These are phyloP conservation scores for Metschnikowia rubicola DNA, from an alignment of 805 yeast genomes.

Conservation along the genomic window DNA sequence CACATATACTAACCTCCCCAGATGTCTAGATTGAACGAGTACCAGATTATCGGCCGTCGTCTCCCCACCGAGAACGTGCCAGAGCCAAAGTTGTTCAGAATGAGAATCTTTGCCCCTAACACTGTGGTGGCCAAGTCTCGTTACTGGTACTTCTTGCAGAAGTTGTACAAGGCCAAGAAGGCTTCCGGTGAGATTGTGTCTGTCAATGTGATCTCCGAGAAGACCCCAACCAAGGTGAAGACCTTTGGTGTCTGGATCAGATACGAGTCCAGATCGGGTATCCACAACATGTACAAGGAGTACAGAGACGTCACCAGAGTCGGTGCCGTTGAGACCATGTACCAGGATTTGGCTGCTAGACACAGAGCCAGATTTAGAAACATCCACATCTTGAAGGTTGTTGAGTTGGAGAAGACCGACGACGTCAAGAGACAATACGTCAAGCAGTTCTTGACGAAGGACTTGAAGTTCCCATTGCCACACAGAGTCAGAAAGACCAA, in stretches of 20 bases:
- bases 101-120: conserved; percentile 99
- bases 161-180: conserved; percentile 98
- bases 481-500: conserved; percentile 95
- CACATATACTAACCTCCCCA: conserved; percentile 15
- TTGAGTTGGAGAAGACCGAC: conserved; percentile 94
- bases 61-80: conserved; percentile 98
- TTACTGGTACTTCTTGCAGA: conserved; percentile 99
- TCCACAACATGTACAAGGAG: conserved; percentile 99
- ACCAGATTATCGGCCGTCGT: conserved; percentile 99
- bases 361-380: conserved; percentile 99
- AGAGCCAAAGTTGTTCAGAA: conserved; percentile 99
- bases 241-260: conserved; percentile 99
- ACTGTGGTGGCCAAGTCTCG: conserved; percentile 99
- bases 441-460: conserved; percentile 92
- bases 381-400: conserved; percentile 98
- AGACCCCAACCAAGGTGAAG: conserved; percentile 98
- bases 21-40: conserved; percentile 96
- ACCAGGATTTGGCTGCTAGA: conserved; percentile 99
- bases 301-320: conserved; percentile 99
- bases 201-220: conserved; percentile 85
- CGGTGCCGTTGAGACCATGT: conserved; percentile 96
- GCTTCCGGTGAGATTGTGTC: conserved; percentile 99
- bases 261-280: conserved; percentile 99
- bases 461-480: conserved; percentile 99
- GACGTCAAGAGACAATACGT: conserved; percentile 99